Percentiles rank a stretch among this genome's conserved stretches.
Evolutionary conservation across 805 yeast species (phyloP).

Genomic region (Sungouiella thailandica): DNA sequence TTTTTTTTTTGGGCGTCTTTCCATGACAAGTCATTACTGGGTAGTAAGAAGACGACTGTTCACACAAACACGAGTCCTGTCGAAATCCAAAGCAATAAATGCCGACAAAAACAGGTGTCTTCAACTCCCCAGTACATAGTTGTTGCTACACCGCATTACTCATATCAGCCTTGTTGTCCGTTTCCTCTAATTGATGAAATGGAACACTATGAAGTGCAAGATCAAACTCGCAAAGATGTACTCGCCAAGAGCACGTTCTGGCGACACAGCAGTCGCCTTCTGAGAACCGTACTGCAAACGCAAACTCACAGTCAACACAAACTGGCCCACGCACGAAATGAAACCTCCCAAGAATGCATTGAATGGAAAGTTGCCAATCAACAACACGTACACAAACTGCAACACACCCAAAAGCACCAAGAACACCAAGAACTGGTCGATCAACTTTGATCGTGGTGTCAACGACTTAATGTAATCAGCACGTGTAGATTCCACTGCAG

Average conservation of each 20-base stretch:
- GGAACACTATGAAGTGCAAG: slow-evolving; percentile 82
- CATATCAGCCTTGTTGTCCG: too few species aligned
- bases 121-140: too few species aligned
- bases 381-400: slow-evolving; percentile 71
- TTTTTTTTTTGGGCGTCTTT: too few species aligned
- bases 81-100: too few species aligned
- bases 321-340: slow-evolving; percentile 88
- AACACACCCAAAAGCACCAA: slow-evolving; percentile 68
- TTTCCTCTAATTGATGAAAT: slow-evolving; percentile 85
- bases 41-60: too few species aligned
- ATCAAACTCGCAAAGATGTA: slow-evolving; percentile 81
- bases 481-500: slow-evolving; percentile 32
- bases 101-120: too few species aligned
- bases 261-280: slow-evolving; percentile 16
- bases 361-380: slow-evolving; percentile 91
- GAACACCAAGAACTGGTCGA: slow-evolving; percentile 74
- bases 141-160: too few species aligned
- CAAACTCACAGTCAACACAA: slow-evolving; percentile 79
- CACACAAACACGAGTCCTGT: too few species aligned
- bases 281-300: slow-evolving; percentile 56
- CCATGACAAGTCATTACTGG: too few species aligned
- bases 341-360: slow-evolving; percentile 96
- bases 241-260: slow-evolving; percentile 77
- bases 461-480: slow-evolving; percentile 28
- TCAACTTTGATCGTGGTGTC: slow-evolving; percentile 52